These are phyloP conservation scores for Triadica sebifera DNA, from an alignment of 345 rosid species.

Conservation along the genomic window DNA sequence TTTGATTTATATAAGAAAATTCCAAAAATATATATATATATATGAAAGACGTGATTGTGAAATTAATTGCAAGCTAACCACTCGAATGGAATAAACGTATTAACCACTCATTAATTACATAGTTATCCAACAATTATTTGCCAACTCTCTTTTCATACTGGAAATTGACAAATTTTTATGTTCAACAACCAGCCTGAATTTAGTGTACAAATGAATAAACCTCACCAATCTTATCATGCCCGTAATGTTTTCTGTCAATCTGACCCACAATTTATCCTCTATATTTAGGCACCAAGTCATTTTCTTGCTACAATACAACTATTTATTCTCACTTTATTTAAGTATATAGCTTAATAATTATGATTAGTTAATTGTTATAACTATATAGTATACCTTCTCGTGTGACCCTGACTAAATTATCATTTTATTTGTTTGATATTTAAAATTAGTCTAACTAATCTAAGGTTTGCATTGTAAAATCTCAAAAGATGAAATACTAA, in stretches of 20 bases:
- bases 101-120: not conserved
- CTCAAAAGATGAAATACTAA: too few relatives aligned
- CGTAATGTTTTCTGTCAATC: not conserved
- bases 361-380: too few relatives aligned
- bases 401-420: too few relatives aligned
- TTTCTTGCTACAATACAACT: not conserved
- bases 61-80: conserved; percentile 7
- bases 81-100: not conserved
- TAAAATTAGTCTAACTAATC: too few relatives aligned
- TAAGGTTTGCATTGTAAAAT: too few relatives aligned
- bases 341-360: too few relatives aligned
- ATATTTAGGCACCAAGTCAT: not conserved
- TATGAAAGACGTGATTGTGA: not conserved
- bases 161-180: not conserved
- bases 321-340: too few relatives aligned
- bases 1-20: too few relatives aligned
- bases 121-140: conserved; percentile 6
- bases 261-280: conserved; percentile 4
- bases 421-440: too few relatives aligned
- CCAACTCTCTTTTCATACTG: not conserved
- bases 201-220: not conserved
- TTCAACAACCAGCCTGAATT: not conserved
- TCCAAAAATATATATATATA: too few relatives aligned
- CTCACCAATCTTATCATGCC: conserved; percentile 6
- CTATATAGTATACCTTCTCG: too few relatives aligned